These are phyloP conservation scores for Phytophthora foliorum DNA, from an alignment of 352 stramenopile species.

Conservation along the genomic window DNA sequence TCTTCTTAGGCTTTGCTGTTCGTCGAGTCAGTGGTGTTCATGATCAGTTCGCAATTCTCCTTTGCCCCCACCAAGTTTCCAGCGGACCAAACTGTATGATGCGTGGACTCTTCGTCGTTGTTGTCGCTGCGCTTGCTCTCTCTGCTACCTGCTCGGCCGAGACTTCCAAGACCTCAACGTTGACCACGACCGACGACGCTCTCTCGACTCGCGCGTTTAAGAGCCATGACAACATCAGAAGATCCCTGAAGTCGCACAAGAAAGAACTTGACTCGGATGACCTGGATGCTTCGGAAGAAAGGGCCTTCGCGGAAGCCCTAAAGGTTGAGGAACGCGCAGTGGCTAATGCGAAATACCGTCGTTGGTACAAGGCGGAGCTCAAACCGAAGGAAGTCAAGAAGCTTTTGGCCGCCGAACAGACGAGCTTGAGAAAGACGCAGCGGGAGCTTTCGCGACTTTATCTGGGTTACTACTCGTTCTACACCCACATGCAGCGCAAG, in stretches of 20 bases:
- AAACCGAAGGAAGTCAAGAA: constrained; percentile 9
- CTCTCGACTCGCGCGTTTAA: background rate
- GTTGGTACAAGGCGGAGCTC: constrained; percentile 17
- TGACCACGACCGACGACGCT: background rate
- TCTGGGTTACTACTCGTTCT: constrained; percentile 28
- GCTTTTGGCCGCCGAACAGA: constrained; percentile 1
- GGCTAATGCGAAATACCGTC: constrained; percentile 1
- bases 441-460: constrained; percentile 21
- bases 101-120: constrained; percentile 15
- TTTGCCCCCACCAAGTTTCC: no score
- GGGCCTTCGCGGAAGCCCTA: background rate
- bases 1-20: constrained; percentile 18
- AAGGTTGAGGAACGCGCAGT: background rate
- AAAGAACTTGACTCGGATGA: constrained; percentile 7
- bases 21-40: background rate
- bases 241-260: constrained; percentile 5
- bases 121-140: constrained; percentile 11
- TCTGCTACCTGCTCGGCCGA: constrained; percentile 9
- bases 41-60: constrained; percentile 16
- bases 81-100: constrained; percentile 1
- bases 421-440: background rate
- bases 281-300: background rate
- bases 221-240: background rate
- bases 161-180: background rate
- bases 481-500: background rate